These are phyloP conservation scores for Digitaria exilis DNA, from an alignment of 202 grass and related monocot species.

Conservation along the genomic window DNA sequence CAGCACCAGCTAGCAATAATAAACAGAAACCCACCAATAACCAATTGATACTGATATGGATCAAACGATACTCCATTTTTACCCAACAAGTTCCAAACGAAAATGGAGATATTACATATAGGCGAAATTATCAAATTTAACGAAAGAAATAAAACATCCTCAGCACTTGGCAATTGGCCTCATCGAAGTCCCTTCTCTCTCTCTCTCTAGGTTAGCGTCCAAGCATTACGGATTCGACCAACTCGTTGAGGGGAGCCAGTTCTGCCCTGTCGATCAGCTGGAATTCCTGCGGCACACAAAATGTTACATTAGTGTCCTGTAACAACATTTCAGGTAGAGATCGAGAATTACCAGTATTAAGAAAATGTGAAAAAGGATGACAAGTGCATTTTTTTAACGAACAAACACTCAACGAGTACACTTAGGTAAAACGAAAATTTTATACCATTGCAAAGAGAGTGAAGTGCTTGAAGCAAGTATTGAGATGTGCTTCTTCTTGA, in stretches of 20 bases:
- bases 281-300: conserved; percentile 64
- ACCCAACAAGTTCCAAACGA: not conserved
- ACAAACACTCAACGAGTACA: no score
- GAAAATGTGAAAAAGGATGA: not conserved
- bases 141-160: not conserved
- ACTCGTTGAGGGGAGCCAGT: conserved; percentile 70
- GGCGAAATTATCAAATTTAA: not conserved
- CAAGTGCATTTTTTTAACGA: not conserved
- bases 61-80: not conserved
- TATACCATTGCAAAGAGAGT: conserved; percentile 72
- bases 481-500: conserved; percentile 84
- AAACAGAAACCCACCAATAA: not conserved
- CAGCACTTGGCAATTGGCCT: not conserved
- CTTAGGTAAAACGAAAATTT: not conserved
- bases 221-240: conserved; percentile 67
- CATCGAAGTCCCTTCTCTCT: not conserved
- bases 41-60: not conserved
- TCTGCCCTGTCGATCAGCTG: conserved; percentile 68
- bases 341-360: not conserved
- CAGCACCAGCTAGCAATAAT: not conserved
- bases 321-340: no score
- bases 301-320: not conserved
- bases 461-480: conserved; percentile 99
- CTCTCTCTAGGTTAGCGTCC: conserved; percentile 21
- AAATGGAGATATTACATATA: conserved; percentile 8